Conservation (phyloP, 2,329 filamentous ascomycete species). For the Hypoxylon sp. region DNA sequence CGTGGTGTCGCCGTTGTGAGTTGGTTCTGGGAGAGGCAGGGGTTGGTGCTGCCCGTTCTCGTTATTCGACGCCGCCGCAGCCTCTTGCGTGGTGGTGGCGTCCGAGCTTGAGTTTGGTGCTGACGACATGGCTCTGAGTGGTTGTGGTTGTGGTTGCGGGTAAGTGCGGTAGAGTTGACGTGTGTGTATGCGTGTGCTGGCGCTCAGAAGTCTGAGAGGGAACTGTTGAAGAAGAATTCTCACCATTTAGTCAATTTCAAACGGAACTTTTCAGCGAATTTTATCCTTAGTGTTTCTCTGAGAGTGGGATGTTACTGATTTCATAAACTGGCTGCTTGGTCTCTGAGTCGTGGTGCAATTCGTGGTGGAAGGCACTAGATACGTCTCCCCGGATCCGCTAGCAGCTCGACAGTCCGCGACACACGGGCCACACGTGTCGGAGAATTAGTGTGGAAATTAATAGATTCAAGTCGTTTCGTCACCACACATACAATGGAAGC, state of each 20-base stretch:
- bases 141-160: slow-evolving; percentile 20
- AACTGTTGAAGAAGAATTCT: slow-evolving; percentile 19
- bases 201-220: slow-evolving; percentile 36
- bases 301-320: slow-evolving; percentile 12
- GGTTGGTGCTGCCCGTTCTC: slow-evolving; percentile 26
- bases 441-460: slow-evolving; percentile 6
- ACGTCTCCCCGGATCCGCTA: slow-evolving; percentile 27
- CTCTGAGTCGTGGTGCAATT: background rate
- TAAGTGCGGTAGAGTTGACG: slow-evolving; percentile 24
- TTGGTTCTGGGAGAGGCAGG: slow-evolving; percentile 46
- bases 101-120: slow-evolving; percentile 21
- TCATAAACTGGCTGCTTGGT: slow-evolving; percentile 1
- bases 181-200: slow-evolving; percentile 16
- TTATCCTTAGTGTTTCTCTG: background rate
- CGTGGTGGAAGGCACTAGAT: slow-evolving; percentile 34
- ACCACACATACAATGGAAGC: background rate
- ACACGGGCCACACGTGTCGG: slow-evolving; percentile 33
- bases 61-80: slow-evolving; percentile 9
- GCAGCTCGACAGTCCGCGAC: slow-evolving; percentile 7
- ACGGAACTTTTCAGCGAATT: background rate
- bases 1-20: slow-evolving; percentile 27
- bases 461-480: background rate
- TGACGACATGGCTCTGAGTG: slow-evolving; percentile 41
- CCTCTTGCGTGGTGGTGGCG: slow-evolving; percentile 18
- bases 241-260: slow-evolving; percentile 29